Percentiles rank a stretch among this genome's conserved stretches.
phyloP scores from a whole-genome alignment of 2,329 filamentous ascomycete genomes.

The Phyllachora maydis region DNA sequence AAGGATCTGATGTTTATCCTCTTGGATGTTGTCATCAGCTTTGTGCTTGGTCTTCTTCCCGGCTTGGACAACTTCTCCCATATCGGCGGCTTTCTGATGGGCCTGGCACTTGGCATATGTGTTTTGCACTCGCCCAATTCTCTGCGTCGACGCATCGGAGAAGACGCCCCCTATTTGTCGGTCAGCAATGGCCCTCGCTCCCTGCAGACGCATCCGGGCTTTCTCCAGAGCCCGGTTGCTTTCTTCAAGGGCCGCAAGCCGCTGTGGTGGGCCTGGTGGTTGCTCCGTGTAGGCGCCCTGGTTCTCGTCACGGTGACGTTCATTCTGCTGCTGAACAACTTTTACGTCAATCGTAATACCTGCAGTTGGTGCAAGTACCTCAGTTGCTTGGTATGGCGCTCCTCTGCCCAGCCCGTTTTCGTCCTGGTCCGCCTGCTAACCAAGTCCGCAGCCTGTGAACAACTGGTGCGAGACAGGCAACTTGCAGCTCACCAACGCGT shows the following conservation, averaged over 20 bases:
- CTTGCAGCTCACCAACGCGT: conserved; percentile 3
- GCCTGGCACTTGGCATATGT: conserved; percentile 67
- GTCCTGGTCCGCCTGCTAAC: not conserved
- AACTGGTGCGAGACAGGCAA: conserved; percentile 40
- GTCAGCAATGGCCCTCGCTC: conserved; percentile 27
- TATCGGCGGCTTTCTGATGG: conserved; percentile 90
- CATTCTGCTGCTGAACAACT: conserved; percentile 73
- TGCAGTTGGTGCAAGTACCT: conserved; percentile 93
- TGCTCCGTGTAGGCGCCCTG: conserved; percentile 59
- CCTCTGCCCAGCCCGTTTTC: not conserved
- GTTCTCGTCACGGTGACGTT: conserved; percentile 71
- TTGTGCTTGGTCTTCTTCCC: conserved; percentile 77
- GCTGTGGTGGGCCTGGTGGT: conserved; percentile 96
- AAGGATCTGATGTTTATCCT: conserved; percentile 78
- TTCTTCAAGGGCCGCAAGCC: conserved; percentile 90
- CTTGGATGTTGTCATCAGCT: conserved; percentile 71
- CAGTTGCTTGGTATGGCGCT: conserved; percentile 52
- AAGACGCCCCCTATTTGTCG: conserved; percentile 49
- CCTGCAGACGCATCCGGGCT: conserved; percentile 21
- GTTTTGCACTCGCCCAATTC: conserved; percentile 75
- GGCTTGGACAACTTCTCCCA: conserved; percentile 95
- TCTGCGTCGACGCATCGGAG: conserved; percentile 52
- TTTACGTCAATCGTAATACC: conserved; percentile 57
- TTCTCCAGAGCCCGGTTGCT: conserved; percentile 41
- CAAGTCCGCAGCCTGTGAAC: conserved; percentile 30